phyloP scores from a whole-genome alignment of 116 monocot genomes.

The Phalaenopsis hybrid region DNA sequence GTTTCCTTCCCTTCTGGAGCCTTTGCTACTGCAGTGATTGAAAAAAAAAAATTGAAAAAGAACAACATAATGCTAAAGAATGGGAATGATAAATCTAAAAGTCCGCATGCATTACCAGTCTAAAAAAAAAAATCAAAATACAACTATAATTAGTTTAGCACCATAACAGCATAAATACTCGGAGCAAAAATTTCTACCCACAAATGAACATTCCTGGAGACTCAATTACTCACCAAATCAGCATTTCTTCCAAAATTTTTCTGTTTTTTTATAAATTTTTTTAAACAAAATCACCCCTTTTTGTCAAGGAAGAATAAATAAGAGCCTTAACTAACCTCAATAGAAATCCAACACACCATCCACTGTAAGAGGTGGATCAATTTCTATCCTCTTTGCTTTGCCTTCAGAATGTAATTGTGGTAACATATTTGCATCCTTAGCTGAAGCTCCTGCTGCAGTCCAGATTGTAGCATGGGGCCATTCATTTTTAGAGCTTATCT shows the following conservation, averaged over 20 bases:
- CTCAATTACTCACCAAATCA: background rate
- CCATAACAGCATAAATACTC: background rate
- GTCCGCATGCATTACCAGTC: too few relatives aligned
- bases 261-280: background rate
- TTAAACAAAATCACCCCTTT: background rate
- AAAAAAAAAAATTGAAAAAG: too few relatives aligned
- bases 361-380: conserved; percentile 47
- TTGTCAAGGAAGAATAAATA: too few relatives aligned
- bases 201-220: background rate
- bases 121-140: too few relatives aligned
- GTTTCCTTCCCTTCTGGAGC: too few relatives aligned
- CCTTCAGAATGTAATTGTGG: conserved; percentile 60
- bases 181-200: background rate
- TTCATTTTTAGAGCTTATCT: conserved; percentile 52
- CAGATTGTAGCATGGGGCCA: conserved; percentile 93
- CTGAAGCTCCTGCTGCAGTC: conserved; percentile 52
- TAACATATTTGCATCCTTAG: conserved; percentile 71
- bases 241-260: background rate
- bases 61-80: too few relatives aligned
- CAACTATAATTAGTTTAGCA: background rate
- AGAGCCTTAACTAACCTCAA: conserved; percentile 15
- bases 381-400: conserved; percentile 52
- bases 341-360: conserved; percentile 69
- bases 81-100: too few relatives aligned
- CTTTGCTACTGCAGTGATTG: too few relatives aligned